Evolutionary conservation across 2,329 filamentous ascomycete genomes (phyloP).

Genomic region (Cladosporium phlei): DNA sequence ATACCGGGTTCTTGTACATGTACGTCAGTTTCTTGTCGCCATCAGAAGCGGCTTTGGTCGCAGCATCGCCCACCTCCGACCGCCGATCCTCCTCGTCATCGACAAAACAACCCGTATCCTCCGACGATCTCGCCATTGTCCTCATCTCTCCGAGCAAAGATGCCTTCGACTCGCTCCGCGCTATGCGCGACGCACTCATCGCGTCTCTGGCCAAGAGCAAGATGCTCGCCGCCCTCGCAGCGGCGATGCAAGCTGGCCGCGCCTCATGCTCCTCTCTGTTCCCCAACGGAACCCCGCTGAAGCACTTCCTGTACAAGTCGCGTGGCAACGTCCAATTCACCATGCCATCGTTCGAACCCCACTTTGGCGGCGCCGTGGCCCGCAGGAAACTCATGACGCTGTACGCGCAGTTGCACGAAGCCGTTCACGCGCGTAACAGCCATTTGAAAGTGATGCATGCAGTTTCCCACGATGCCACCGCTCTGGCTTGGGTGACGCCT

Average conservation of each 20-base stretch:
- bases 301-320: slow-evolving; percentile 95
- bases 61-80: slow-evolving; percentile 14
- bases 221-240: slow-evolving; percentile 68
- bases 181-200: slow-evolving; percentile 60
- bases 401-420: slow-evolving; percentile 79
- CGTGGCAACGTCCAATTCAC: slow-evolving; percentile 91
- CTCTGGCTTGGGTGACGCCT: slow-evolving; percentile 85
- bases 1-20: slow-evolving; percentile 95
- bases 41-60: slow-evolving; percentile 12
- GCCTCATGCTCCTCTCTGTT: slow-evolving; percentile 69
- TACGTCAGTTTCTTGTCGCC: slow-evolving; percentile 88
- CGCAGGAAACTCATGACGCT: slow-evolving; percentile 64
- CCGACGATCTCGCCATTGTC: slow-evolving; percentile 76
- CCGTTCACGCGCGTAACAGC: slow-evolving; percentile 77
- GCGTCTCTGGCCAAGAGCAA: slow-evolving; percentile 71
- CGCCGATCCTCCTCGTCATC: not conserved
- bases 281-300: slow-evolving; percentile 66
- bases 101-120: not conserved
- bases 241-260: slow-evolving; percentile 66
- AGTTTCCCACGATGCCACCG: slow-evolving; percentile 68
- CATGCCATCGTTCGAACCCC: slow-evolving; percentile 74
- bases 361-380: slow-evolving; percentile 48
- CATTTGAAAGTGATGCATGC: slow-evolving; percentile 83
- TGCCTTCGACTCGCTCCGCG: slow-evolving; percentile 83
- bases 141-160: slow-evolving; percentile 91